Percentiles rank a stretch among this genome's conserved stretches.
Conservation (phyloP, 306 rosid genomes). For the Oxytropis ochrocephala region DNA sequence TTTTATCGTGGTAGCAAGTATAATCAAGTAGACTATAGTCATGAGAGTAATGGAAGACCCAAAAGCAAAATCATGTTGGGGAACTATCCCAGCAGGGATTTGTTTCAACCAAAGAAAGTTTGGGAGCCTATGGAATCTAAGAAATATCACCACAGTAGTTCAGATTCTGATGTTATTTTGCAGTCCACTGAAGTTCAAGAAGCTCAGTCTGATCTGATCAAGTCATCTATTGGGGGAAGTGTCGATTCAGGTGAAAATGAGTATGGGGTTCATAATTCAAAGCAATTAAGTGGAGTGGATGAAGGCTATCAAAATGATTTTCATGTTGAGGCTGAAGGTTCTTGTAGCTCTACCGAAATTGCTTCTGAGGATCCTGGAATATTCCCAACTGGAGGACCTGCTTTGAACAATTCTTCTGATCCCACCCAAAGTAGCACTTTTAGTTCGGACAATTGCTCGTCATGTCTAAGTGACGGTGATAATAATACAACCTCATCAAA, state of each 20-base stretch:
- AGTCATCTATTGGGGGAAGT: slow-evolving; percentile 42
- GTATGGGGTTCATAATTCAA: slow-evolving; percentile 35
- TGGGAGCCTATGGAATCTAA: slow-evolving; percentile 92
- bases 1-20: slow-evolving; percentile 49
- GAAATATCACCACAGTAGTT: slow-evolving; percentile 62
- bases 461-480: slow-evolving; percentile 87
- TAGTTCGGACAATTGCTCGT: slow-evolving; percentile 76
- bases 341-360: slow-evolving; percentile 35
- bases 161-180: slow-evolving; percentile 62
- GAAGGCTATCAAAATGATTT: slow-evolving; percentile 35
- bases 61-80: slow-evolving; percentile 54
- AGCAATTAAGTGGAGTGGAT: slow-evolving; percentile 44
- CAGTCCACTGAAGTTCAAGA: slow-evolving; percentile 43
- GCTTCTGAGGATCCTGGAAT: slow-evolving; percentile 40
- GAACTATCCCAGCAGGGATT: slow-evolving; percentile 53
- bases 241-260: slow-evolving; percentile 38
- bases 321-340: slow-evolving; percentile 33
- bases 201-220: slow-evolving; percentile 35
- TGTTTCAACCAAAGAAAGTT: slow-evolving; percentile 65
- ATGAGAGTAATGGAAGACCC: slow-evolving; percentile 62
- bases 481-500: slow-evolving; percentile 64
- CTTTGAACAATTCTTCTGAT: slow-evolving; percentile 38
- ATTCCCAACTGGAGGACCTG: slow-evolving; percentile 19
- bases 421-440: slow-evolving; percentile 35
- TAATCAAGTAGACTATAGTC: slow-evolving; percentile 51